Conservation (phyloP, 164 flowering plant species). For the Hamamelis virginiana region DNA sequence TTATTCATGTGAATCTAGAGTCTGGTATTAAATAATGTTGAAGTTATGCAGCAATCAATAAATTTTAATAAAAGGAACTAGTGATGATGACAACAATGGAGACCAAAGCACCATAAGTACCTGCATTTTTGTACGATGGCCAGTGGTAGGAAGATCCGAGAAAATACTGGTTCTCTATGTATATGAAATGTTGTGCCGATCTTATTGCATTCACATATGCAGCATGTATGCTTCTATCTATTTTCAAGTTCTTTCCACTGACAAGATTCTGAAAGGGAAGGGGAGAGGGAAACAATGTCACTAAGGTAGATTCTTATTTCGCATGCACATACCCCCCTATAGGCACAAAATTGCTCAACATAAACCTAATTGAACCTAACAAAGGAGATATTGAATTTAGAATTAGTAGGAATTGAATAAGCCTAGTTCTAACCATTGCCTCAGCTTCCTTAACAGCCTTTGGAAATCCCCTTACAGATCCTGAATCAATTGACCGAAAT, state of each 20-base stretch:
- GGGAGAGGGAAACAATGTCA: not conserved
- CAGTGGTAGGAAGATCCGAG: conserved; percentile 81
- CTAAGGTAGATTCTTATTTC: not conserved
- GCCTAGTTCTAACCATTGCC: conserved; percentile 42
- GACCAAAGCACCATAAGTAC: conserved; percentile 9
- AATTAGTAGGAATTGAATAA: not conserved
- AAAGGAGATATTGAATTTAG: not conserved
- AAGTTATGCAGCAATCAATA: not conserved
- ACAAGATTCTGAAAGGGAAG: conserved; percentile 55
- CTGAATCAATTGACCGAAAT: conserved; percentile 83
- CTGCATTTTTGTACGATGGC: conserved; percentile 55
- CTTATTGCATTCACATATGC: conserved; percentile 87
- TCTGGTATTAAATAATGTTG: too few species aligned
- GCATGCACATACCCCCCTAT: not conserved
- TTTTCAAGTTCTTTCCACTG: conserved; percentile 64
- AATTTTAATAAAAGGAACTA: not conserved
- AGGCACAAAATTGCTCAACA: not conserved
- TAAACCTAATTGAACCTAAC: not conserved
- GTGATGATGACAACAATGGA: not conserved
- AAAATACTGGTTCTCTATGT: conserved; percentile 92
- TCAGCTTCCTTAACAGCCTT: conserved; percentile 51
- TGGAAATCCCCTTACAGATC: conserved; percentile 77
- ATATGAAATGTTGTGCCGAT: conserved; percentile 80
- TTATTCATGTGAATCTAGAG: too few species aligned
- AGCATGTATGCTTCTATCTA: conserved; percentile 74